These are phyloP conservation scores for Aquilaria agallochum DNA, from an alignment of 441 rosid species.

Conservation along the genomic window DNA sequence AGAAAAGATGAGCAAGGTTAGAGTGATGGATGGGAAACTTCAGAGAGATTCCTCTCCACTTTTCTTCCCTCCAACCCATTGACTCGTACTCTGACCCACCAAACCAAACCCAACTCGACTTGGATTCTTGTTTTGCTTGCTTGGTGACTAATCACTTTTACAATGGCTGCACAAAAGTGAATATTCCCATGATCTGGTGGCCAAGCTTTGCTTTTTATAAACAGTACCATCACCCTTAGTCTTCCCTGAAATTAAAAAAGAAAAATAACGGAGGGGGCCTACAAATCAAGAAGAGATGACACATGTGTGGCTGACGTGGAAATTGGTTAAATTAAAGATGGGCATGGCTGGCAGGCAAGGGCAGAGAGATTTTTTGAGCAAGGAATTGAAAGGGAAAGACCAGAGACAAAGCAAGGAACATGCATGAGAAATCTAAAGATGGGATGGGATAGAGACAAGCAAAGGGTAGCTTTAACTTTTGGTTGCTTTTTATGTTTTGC, in stretches of 20 bases:
- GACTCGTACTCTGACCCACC: slow-evolving; percentile 24
- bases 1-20: slow-evolving; percentile 93
- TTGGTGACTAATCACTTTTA: slow-evolving; percentile 32
- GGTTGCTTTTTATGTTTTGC: slow-evolving; percentile 11
- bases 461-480: slow-evolving; percentile 36
- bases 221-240: not conserved
- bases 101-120: not conserved
- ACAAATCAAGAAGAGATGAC: slow-evolving; percentile 28
- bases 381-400: slow-evolving; percentile 33
- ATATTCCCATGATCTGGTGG: slow-evolving; percentile 23
- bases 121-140: slow-evolving; percentile 6
- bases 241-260: not conserved
- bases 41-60: slow-evolving; percentile 88
- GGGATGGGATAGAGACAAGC: slow-evolving; percentile 22
- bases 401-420: slow-evolving; percentile 51
- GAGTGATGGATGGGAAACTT: slow-evolving; percentile 57
- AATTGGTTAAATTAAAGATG: slow-evolving; percentile 22
- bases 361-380: slow-evolving; percentile 6
- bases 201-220: slow-evolving; percentile 19
- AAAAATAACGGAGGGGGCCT: slow-evolving; percentile 11
- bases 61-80: slow-evolving; percentile 84
- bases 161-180: slow-evolving; percentile 21
- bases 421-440: slow-evolving; percentile 1
- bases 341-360: slow-evolving; percentile 4
- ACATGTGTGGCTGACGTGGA: slow-evolving; percentile 42